Evolutionary conservation across 371 early-diverging fungal species (phyloP).

Genomic region (Scutellospora calospora): DNA sequence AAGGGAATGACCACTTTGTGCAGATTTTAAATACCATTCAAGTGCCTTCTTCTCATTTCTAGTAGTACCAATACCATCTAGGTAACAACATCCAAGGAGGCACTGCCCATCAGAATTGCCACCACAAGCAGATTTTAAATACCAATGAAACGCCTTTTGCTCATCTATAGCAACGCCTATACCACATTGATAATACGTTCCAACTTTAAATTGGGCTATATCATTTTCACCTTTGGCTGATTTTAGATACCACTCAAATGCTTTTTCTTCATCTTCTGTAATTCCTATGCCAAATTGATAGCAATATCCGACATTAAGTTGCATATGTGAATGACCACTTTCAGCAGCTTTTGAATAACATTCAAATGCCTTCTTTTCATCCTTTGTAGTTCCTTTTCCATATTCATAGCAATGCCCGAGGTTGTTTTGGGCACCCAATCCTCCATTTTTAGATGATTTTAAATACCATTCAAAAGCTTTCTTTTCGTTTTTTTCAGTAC

Average conservation of each 20-base stretch:
- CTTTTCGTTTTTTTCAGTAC: no score
- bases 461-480: no score
- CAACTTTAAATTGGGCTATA: slow-evolving; percentile 90
- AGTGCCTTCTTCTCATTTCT: no score
- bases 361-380: slow-evolving; percentile 8
- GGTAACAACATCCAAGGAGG: slow-evolving; percentile 82
- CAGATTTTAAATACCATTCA: no score
- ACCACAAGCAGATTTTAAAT: slow-evolving; percentile 48
- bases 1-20: slow-evolving; percentile 58
- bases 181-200: slow-evolving; percentile 87
- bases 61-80: slow-evolving; percentile 76
- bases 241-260: no score
- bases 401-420: no score
- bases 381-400: no score
- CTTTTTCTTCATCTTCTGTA: no score
- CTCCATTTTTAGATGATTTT: no score
- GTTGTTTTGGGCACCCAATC: no score
- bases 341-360: slow-evolving; percentile 28
- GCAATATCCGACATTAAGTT: background rate
- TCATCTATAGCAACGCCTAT: slow-evolving; percentile 70
- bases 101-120: no score
- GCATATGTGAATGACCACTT: background rate
- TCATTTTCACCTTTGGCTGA: slow-evolving; percentile 84
- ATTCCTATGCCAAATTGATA: background rate
- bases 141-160: slow-evolving; percentile 78